These are phyloP conservation scores for Geosmithia putterillii DNA, from an alignment of 2,329 filamentous ascomycete species.

Conservation along the genomic window DNA sequence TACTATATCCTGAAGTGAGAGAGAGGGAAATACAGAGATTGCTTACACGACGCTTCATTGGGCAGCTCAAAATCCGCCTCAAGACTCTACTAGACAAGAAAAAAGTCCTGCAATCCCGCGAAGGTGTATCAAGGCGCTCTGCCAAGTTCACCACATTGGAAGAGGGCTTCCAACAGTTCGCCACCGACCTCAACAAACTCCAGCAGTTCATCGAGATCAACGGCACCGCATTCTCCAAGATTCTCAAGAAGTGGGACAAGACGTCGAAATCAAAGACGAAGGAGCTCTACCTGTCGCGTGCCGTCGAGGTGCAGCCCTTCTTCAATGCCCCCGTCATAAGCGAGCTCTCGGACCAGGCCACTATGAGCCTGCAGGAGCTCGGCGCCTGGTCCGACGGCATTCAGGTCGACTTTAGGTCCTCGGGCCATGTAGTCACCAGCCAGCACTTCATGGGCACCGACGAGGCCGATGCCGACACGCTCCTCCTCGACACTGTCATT, in stretches of 20 bases:
- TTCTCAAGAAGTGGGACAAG: conserved; percentile 99
- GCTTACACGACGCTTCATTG: neutral
- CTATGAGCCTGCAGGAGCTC: conserved; percentile 87
- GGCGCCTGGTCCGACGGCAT: conserved; percentile 97
- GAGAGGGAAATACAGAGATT: neutral
- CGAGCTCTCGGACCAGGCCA: conserved; percentile 91
- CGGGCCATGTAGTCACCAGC: conserved; percentile 53
- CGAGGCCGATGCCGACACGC: conserved; percentile 78
- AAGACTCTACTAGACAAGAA: conserved; percentile 94
- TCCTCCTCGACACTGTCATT: conserved; percentile 78
- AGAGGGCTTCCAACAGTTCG: conserved; percentile 95
- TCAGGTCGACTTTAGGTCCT: conserved; percentile 66
- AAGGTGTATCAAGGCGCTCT: conserved; percentile 72
- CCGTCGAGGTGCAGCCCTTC: conserved; percentile 94
- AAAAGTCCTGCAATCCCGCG: conserved; percentile 71
- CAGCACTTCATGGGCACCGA: conserved; percentile 61
- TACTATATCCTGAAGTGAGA: neutral
- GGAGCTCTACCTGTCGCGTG: conserved; percentile 88
- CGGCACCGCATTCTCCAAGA: conserved; percentile 95
- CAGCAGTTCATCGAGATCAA: conserved; percentile 99
- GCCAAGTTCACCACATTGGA: conserved; percentile 90
- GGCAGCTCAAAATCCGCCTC: conserved; percentile 83
- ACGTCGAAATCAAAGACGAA: conserved; percentile 98
- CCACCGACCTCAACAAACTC: conserved; percentile 90
- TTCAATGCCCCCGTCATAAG: conserved; percentile 97